A percentile compares a stretch with the other conserved stretches of the same genome.
These are phyloP conservation scores for Xylaria sp. DNA, from an alignment of 2,329 filamentous ascomycete genomes.

Conservation along the genomic window DNA sequence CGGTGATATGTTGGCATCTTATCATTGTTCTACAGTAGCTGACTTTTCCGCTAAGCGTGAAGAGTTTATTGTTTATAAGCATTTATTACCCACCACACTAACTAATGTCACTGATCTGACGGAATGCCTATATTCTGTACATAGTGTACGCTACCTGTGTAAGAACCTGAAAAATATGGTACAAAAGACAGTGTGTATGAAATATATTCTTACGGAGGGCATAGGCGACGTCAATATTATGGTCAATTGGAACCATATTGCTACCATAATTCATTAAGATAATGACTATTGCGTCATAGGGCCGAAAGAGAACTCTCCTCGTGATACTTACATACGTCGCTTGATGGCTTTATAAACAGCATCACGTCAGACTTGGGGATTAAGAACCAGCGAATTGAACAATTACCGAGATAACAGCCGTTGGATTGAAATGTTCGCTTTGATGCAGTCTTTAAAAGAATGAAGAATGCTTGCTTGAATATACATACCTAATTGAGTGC, in stretches of 20 bases:
- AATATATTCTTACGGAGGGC: background rate
- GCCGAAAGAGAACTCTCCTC: background rate
- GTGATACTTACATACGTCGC: background rate
- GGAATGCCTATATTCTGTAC: background rate
- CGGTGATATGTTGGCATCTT: background rate
- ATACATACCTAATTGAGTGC: background rate
- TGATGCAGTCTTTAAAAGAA: background rate
- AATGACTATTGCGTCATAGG: background rate
- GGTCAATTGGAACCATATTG: background rate
- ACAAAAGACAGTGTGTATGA: background rate
- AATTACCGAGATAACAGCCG: background rate
- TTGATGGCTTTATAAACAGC: background rate
- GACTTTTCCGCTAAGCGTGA: constrained; percentile 1
- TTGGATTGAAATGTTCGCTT: background rate
- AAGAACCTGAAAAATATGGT: background rate
- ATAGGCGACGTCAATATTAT: background rate
- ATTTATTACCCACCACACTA: background rate
- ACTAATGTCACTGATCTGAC: background rate
- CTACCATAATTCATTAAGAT: background rate
- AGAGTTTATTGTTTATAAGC: background rate
- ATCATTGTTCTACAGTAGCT: background rate
- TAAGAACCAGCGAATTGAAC: background rate
- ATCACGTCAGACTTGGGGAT: constrained; percentile 19
- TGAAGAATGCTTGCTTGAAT: background rate
- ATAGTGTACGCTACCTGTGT: background rate